Conservation (phyloP, 1,284 basidiomycete genomes). For the Cutaneotrichosporon curvatum region DNA sequence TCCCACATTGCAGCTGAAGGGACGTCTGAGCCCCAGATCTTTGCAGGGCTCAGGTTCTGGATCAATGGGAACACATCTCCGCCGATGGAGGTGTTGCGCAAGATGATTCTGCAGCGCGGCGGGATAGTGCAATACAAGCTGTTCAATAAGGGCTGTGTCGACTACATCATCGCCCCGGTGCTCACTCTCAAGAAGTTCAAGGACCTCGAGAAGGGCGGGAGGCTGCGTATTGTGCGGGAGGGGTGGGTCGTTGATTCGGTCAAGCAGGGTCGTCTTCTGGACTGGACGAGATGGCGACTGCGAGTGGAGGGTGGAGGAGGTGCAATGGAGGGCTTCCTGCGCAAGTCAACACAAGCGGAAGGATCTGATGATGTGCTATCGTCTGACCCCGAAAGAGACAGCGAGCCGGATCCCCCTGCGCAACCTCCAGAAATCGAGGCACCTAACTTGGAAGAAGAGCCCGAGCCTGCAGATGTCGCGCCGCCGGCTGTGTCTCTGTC, state of each 20-base stretch:
- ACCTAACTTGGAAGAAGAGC: background rate
- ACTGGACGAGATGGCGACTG: constrained; percentile 43
- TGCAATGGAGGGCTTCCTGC: constrained; percentile 28
- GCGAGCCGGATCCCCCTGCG: no score
- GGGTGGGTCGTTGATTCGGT: constrained; percentile 80
- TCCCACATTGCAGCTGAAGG: constrained; percentile 50
- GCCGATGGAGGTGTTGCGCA: constrained; percentile 73
- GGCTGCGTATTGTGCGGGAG: constrained; percentile 76
- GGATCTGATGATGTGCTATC: constrained; percentile 8
- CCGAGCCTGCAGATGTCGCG: background rate
- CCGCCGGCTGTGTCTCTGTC: background rate
- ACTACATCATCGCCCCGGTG: constrained; percentile 75
- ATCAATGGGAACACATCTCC: constrained; percentile 89
- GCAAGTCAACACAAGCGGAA: background rate
- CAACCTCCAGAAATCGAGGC: background rate
- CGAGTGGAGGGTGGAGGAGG: constrained; percentile 1
- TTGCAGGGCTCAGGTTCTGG: constrained; percentile 68
- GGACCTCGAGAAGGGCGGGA: constrained; percentile 60
- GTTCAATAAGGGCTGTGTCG: constrained; percentile 33
- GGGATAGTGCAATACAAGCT: constrained; percentile 64
- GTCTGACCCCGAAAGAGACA: no score
- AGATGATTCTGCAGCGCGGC: constrained; percentile 73
- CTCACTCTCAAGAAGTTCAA: constrained; percentile 81
- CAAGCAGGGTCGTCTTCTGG: constrained; percentile 54
- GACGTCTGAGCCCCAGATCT: constrained; percentile 51